Percentiles rank a stretch among this genome's conserved stretches.
These are phyloP conservation scores for Plectosphaerella cucumerina DNA, from an alignment of 2,329 filamentous ascomycete genomes.

Conservation along the genomic window DNA sequence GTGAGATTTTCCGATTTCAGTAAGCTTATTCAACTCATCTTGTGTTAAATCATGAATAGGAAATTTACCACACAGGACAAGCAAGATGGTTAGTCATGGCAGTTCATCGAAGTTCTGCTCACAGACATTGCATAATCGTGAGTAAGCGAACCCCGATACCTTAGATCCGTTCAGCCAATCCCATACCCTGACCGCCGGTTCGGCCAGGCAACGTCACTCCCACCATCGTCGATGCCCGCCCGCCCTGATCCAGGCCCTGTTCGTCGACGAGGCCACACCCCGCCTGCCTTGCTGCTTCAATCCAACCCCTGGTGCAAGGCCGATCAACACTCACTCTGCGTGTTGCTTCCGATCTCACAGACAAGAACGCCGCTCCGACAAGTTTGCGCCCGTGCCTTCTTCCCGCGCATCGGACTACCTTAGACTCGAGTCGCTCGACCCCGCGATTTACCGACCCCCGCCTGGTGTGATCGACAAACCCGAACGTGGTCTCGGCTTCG, in stretches of 20 bases:
- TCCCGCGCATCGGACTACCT: too few relatives aligned
- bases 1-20: too few relatives aligned
- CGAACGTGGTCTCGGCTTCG: background rate
- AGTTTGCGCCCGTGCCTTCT: too few relatives aligned
- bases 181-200: background rate
- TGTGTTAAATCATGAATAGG: too few relatives aligned
- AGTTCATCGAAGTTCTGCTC: too few relatives aligned
- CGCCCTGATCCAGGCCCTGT: constrained; percentile 1
- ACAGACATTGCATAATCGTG: background rate
- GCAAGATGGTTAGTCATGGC: too few relatives aligned
- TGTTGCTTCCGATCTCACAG: background rate
- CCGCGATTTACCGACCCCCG: too few relatives aligned
- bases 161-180: background rate
- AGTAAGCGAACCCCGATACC: background rate
- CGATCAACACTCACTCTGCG: background rate
- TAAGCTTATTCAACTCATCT: too few relatives aligned
- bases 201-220: constrained; percentile 4
- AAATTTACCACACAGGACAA: too few relatives aligned
- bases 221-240: constrained; percentile 3
- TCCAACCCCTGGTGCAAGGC: background rate
- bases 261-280: constrained; percentile 1
- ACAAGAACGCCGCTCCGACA: too few relatives aligned
- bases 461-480: too few relatives aligned
- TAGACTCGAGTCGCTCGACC: constrained; percentile 1
- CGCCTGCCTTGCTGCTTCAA: constrained; percentile 1